These are phyloP conservation scores for Thermomyces lanuginosus DNA, from an alignment of 2,329 filamentous ascomycete species.

Conservation along the genomic window DNA sequence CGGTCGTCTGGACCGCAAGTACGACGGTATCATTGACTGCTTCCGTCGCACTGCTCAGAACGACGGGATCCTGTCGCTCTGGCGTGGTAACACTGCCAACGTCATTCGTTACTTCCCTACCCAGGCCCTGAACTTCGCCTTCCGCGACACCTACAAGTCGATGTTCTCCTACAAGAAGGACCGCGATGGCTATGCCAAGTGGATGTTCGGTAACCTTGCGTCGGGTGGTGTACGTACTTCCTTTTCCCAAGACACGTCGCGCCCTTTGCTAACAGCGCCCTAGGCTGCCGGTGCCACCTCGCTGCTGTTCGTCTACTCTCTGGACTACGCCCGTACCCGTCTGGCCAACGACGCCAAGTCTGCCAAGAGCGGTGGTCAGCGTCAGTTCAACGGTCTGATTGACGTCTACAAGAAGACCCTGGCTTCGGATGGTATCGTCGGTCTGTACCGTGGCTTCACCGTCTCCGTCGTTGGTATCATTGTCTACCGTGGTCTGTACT, in stretches of 20 bases:
- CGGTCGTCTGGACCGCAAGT: constrained; percentile 96
- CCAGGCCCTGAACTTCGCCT: constrained; percentile 99
- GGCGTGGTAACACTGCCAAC: constrained; percentile 99
- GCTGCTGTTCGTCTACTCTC: constrained; percentile 99
- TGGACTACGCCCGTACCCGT: constrained; percentile 99
- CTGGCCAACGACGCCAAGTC: constrained; percentile 99
- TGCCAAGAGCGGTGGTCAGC: constrained; percentile 83
- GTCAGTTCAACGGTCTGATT: constrained; percentile 99
- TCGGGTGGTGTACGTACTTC: constrained; percentile 81
- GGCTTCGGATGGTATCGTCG: constrained; percentile 92
- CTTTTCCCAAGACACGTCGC: not conserved
- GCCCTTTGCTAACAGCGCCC: constrained; percentile 7
- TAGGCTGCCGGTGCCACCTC: constrained; percentile 97
- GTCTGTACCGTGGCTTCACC: constrained; percentile 99
- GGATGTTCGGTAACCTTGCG: constrained; percentile 99
- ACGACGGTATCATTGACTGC: constrained; percentile 85
- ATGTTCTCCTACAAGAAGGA: constrained; percentile 99
- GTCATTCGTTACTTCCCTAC: constrained; percentile 99
- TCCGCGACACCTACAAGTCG: constrained; percentile 99
- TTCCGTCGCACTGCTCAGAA: constrained; percentile 79
- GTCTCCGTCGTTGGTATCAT: constrained; percentile 98
- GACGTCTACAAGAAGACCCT: constrained; percentile 99
- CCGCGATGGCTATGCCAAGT: constrained; percentile 91
- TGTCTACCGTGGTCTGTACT: constrained; percentile 99
- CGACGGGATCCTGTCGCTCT: constrained; percentile 90